Conservation (phyloP, 129 eudicot species). For the Flaveria trinervia region DNA sequence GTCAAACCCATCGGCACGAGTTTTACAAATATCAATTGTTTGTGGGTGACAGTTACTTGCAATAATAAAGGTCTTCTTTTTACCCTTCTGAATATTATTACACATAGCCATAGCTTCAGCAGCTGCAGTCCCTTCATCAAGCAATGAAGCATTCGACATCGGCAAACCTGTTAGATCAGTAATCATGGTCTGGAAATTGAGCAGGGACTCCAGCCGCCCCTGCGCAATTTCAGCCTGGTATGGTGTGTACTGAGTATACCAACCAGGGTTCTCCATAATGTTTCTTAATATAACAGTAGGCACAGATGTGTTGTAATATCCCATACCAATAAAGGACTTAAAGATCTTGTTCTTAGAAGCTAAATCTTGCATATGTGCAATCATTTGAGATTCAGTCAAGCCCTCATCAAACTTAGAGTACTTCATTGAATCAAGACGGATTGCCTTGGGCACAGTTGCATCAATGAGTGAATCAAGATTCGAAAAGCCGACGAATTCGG, state of each 20-base stretch:
- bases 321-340: slow-evolving; percentile 93
- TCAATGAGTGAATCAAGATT: slow-evolving; percentile 68
- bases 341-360: slow-evolving; percentile 75
- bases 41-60: slow-evolving; percentile 96
- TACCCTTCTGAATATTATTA: slow-evolving; percentile 76
- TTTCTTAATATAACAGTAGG: slow-evolving; percentile 90
- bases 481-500: slow-evolving; percentile 64
- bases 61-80: slow-evolving; percentile 81
- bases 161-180: slow-evolving; percentile 92
- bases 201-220: slow-evolving; percentile 82
- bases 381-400: slow-evolving; percentile 84
- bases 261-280: slow-evolving; percentile 89
- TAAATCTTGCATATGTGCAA: slow-evolving; percentile 74
- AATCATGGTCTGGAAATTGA: slow-evolving; percentile 83
- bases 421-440: slow-evolving; percentile 67
- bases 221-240: slow-evolving; percentile 96
- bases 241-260: slow-evolving; percentile 97
- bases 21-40: slow-evolving; percentile 83
- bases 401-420: slow-evolving; percentile 76
- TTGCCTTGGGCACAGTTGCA: slow-evolving; percentile 91
- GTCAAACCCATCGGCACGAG: slow-evolving; percentile 87
- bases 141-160: slow-evolving; percentile 90
- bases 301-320: slow-evolving; percentile 80
- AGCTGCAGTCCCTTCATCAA: slow-evolving; percentile 95
- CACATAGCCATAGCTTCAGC: slow-evolving; percentile 99